A percentile compares a stretch with the other conserved stretches of the same genome.
Conservation (phyloP, 768 basidiomycete species). For the Calocera viscosa region DNA sequence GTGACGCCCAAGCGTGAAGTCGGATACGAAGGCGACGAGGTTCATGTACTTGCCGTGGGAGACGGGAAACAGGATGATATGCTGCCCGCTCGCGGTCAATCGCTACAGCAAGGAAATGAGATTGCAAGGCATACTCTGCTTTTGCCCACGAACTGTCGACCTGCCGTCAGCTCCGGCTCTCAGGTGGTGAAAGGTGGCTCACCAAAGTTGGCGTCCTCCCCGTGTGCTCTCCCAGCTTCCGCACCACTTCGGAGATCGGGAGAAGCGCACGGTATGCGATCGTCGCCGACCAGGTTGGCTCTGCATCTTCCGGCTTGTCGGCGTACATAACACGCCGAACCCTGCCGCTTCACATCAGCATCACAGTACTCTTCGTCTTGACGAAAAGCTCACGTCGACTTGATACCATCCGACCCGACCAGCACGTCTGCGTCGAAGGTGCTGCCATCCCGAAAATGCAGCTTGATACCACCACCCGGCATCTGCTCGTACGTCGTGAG, state of each 20-base stretch:
- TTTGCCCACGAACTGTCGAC: not conserved
- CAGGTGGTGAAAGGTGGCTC: not conserved
- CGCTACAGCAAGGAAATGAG: not conserved
- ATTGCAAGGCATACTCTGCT: not conserved
- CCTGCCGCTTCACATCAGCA: not conserved
- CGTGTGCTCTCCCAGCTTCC: not conserved
- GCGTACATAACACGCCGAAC: not conserved
- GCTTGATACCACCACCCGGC: conserved; percentile 23
- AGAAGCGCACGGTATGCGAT: not conserved
- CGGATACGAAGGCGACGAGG: not conserved
- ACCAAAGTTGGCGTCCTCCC: conserved; percentile 1
- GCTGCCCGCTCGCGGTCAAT: not conserved
- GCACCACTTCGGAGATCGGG: not conserved
- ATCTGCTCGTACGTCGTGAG: not conserved
- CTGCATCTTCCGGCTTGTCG: conserved; percentile 5
- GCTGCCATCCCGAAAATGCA: not conserved
- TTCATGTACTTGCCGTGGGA: not conserved
- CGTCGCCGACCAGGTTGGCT: not conserved
- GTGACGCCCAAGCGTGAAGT: not conserved
- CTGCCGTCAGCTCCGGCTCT: not conserved
- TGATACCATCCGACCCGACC: not conserved
- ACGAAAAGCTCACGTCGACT: not conserved
- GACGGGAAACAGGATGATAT: conserved; percentile 1
- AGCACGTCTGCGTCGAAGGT: not conserved
- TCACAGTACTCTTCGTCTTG: not conserved